Evolutionary conservation across 164 flowering plant genomes (phyloP).

Genomic region (Magnolia officinalis): DNA sequence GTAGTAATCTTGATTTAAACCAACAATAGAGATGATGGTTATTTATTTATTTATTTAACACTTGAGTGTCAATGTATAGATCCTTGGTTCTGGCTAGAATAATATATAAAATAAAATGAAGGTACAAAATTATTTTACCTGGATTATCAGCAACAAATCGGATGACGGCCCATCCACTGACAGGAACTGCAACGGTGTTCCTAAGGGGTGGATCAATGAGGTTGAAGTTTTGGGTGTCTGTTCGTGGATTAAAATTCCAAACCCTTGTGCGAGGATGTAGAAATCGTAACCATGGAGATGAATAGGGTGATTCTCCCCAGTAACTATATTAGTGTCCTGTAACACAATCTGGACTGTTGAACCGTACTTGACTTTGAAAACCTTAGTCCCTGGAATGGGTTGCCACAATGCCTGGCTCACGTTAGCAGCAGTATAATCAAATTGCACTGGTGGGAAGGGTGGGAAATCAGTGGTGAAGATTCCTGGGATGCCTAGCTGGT

Average conservation of each 20-base stretch:
- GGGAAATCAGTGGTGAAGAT: constrained; percentile 75
- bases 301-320: constrained; percentile 81
- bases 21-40: too few species aligned
- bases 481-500: constrained; percentile 46
- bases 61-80: too few species aligned
- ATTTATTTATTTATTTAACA: too few species aligned
- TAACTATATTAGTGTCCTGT: constrained; percentile 66
- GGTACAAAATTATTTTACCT: constrained; percentile 31
- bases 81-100: not conserved
- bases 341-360: constrained; percentile 61
- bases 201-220: constrained; percentile 70
- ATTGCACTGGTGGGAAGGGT: constrained; percentile 51
- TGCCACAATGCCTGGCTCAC: constrained; percentile 66
- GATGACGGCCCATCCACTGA: constrained; percentile 80
- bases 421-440: constrained; percentile 68
- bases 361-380: constrained; percentile 57
- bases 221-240: constrained; percentile 65
- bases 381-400: constrained; percentile 51
- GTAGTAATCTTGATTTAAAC: too few species aligned
- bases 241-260: constrained; percentile 61
- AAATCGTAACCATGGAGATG: constrained; percentile 87
- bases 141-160: constrained; percentile 91
- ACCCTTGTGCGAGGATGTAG: constrained; percentile 63
- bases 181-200: constrained; percentile 71
- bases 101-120: too few species aligned